phyloP scores from a whole-genome alignment of 2,329 filamentous ascomycete genomes.

The Diplodia intermedia region DNA sequence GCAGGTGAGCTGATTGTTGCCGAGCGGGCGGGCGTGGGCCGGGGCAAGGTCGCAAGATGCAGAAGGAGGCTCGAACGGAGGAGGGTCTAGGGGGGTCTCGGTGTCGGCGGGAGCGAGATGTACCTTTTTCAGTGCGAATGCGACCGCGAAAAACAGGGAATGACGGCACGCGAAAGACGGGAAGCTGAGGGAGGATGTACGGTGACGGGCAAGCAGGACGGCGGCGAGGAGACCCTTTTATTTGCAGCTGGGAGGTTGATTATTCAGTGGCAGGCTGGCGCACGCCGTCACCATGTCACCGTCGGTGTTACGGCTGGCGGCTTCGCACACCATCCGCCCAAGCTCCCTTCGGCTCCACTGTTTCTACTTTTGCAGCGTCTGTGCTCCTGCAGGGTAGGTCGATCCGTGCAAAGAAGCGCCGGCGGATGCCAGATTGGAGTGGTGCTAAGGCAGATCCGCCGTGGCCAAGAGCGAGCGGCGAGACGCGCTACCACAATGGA shows the following conservation, averaged over 20 bases:
- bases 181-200: constrained; percentile 19
- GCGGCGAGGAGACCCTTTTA: constrained; percentile 23
- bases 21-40: not conserved
- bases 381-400: constrained; percentile 30
- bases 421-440: constrained; percentile 20
- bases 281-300: constrained; percentile 5
- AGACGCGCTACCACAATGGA: constrained; percentile 20
- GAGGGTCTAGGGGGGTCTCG: not conserved
- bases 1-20: not conserved
- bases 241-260: constrained; percentile 21
- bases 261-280: constrained; percentile 28
- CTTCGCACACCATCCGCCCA: constrained; percentile 31
- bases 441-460: constrained; percentile 24
- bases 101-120: constrained; percentile 14
- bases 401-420: constrained; percentile 31
- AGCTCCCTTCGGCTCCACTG: constrained; percentile 31
- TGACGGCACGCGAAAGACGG: constrained; percentile 17
- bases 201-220: constrained; percentile 6
- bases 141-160: constrained; percentile 5
- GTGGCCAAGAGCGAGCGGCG: constrained; percentile 26
- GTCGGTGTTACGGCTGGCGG: constrained; percentile 22
- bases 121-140: not conserved
- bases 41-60: constrained; percentile 14
- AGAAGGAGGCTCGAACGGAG: constrained; percentile 21
- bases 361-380: constrained; percentile 32